Conservation (phyloP, 441 rosid species). For the Macaranga tanarius region DNA sequence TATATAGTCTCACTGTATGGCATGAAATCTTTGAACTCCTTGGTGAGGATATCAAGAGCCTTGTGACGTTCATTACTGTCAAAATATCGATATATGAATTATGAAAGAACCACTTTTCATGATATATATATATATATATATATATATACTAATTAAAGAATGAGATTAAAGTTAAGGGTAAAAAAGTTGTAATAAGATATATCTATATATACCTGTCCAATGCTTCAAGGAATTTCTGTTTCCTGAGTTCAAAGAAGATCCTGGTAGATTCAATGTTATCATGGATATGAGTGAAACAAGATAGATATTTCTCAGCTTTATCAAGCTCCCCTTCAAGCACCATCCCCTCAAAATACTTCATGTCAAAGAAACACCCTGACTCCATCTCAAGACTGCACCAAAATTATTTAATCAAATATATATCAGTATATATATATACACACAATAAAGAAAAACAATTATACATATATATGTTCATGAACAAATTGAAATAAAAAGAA, state of each 20-base stretch:
- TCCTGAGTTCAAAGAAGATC: slow-evolving; percentile 60
- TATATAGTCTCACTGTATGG: slow-evolving; percentile 21
- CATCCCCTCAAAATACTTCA: slow-evolving; percentile 49
- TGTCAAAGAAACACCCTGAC: slow-evolving; percentile 46
- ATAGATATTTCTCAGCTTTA: slow-evolving; percentile 53
- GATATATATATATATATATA: too few relatives aligned
- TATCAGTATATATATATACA: too few relatives aligned
- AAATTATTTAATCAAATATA: background rate
- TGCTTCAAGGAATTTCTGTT: slow-evolving; percentile 60
- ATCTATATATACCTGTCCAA: slow-evolving; percentile 49
- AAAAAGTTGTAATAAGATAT: too few relatives aligned
- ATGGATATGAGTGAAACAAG: slow-evolving; percentile 42
- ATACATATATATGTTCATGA: too few relatives aligned
- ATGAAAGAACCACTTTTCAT: too few relatives aligned
- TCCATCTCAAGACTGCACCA: slow-evolving; percentile 51
- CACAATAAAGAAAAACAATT: too few relatives aligned
- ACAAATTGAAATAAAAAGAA: too few relatives aligned
- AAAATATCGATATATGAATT: background rate
- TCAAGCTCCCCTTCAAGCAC: slow-evolving; percentile 51
- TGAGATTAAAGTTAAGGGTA: too few relatives aligned
- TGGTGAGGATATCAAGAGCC: slow-evolving; percentile 53
- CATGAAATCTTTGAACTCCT: slow-evolving; percentile 53
- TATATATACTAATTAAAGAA: background rate
- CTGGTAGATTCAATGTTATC: slow-evolving; percentile 51
- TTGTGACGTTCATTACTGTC: slow-evolving; percentile 45